Evolutionary conservation across 768 basidiomycete species (phyloP), one percentile per base, ranked within the genome.

Genomic region (Wakefieldia striispora): DNA sequence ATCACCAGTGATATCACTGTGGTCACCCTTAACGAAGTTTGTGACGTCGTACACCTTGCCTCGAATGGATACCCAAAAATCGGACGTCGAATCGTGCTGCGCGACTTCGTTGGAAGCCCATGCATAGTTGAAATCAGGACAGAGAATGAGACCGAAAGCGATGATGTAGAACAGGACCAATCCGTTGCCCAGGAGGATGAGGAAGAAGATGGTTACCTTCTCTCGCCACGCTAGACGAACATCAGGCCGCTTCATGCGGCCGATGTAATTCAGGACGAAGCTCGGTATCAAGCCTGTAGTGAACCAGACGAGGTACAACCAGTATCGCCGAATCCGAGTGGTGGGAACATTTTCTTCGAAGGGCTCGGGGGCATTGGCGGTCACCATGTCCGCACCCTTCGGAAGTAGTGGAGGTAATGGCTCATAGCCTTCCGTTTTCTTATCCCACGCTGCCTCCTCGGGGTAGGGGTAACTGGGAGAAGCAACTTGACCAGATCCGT

Each of bases 181-280:
- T 16, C 62, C 73, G 58, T 86, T 86, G 45, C 75, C 60, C 29
- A 78, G 48, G 49, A 79, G 54, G 62, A 86, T 83, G 62, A 86
- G 73, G 53, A 68, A 56, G 67, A 78, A 84, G 56, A 86, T 85
- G 6, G 84, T 77, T 44, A 84, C 57, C 65, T 86, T 86, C 61
- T 86, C 84, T 36, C 83, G 72, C 84, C 84, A 86, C 0, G 84
- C 84, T 38, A 85, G 74, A 43, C 80, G 77, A 40, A 86, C 70
- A 60, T 86, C 83, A 19, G 82, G 79, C 10, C 83, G 79, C 62
- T 84, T 83, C 84, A 86, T 82, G 16, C 80, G 74, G 6, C 83
- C 83, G 40, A 83, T 33, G 42, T 68, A 64, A 39, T 62, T 62
- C 27, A 85, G 70, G 4, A 74, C 51, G 53, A 83, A 79, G 21